Evolutionary conservation across 164 flowering plant genomes (phyloP).

Genomic region (Tetrastigma voinierianum): DNA sequence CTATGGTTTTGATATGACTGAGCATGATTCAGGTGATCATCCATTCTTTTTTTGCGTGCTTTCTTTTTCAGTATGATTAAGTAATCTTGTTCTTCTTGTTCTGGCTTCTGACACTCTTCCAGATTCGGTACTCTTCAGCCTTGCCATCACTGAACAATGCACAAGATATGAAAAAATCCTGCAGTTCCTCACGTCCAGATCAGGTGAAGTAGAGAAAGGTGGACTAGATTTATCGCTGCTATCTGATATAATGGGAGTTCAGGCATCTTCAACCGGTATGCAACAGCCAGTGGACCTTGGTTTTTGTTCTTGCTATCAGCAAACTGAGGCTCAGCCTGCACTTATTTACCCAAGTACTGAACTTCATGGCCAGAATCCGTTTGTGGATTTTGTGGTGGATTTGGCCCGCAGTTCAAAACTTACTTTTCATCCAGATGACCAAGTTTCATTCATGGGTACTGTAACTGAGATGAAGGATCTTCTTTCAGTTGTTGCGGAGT

Average conservation of each 20-base stretch:
- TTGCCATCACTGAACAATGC: slow-evolving; percentile 56
- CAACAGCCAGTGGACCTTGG: slow-evolving; percentile 20
- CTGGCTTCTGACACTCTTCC: slow-evolving; percentile 37
- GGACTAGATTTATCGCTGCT: slow-evolving; percentile 40
- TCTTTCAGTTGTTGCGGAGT: slow-evolving; percentile 55
- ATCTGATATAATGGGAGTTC: slow-evolving; percentile 47
- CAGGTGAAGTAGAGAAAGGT: slow-evolving; percentile 33
- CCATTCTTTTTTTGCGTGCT: neutral
- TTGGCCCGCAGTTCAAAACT: slow-evolving; percentile 36
- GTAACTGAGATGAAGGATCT: slow-evolving; percentile 58
- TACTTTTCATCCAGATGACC: slow-evolving; percentile 41
- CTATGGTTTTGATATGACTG: neutral
- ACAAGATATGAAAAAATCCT: slow-evolving; percentile 46
- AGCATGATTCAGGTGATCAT: neutral
- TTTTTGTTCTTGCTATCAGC: slow-evolving; percentile 15
- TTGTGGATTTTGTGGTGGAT: slow-evolving; percentile 46
- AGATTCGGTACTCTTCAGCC: slow-evolving; percentile 42
- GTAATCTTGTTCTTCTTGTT: neutral
- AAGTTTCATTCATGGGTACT: slow-evolving; percentile 35
- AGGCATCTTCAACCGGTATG: slow-evolving; percentile 22
- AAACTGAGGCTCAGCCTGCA: slow-evolving; percentile 23
- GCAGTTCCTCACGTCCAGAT: slow-evolving; percentile 48
- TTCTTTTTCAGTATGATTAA: neutral
- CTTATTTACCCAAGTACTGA: slow-evolving; percentile 39
- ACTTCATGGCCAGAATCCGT: slow-evolving; percentile 29